Evolutionary conservation across 2,329 filamentous ascomycete genomes (phyloP), one percentile per base, ranked within the genome.

Genomic region (Cordyceps militaris): DNA sequence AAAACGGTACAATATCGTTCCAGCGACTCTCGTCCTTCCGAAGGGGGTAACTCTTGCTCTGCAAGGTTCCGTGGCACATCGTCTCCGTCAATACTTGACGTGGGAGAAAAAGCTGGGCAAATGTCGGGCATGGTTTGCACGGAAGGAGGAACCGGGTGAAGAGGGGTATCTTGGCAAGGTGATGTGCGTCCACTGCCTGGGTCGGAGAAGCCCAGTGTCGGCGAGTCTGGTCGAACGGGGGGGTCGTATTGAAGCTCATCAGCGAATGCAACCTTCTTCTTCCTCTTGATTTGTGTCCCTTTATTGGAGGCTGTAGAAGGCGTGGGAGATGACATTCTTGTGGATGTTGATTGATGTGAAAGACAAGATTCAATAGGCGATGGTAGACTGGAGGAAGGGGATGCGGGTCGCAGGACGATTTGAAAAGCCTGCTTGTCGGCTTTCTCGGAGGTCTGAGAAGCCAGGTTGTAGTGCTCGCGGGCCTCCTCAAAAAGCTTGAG

Each of bases 191-290:
- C 54, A 40, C 48, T 57, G 47, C n/a, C 53, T 14, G 53, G 54
- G 61, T 78, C 77, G 53, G 80, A 78, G 57, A 81, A 76, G 11
- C 82, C 82, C 6, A 85, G 75, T 0, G 82, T 85, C 1, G 82
- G 82, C 3, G 81, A 84, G 63, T 85, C 82, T 0, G 81, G 82
- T 9, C 82, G 79, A 60, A 82, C 74, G 32, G 76, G 70, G 21
- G 79, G 78, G 63, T 80, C 72, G 16, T 70, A 69, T 16, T 70
- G 62, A 13, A 65, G 66, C n/a, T 61, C 62, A 24, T 73, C 68
- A 36, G 62, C 65, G 58, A 74, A 77, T 38, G 68, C 69, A 32
- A 75, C 72, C 23, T 70, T 70, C 65, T 75, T 75, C 66, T 72
- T 74, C 36, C 63, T 65, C 50, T 67, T 69, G 16, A 68, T 65